These are phyloP conservation scores for Elsinoe necatrix DNA, from an alignment of 2,329 filamentous ascomycete species.

Conservation along the genomic window DNA sequence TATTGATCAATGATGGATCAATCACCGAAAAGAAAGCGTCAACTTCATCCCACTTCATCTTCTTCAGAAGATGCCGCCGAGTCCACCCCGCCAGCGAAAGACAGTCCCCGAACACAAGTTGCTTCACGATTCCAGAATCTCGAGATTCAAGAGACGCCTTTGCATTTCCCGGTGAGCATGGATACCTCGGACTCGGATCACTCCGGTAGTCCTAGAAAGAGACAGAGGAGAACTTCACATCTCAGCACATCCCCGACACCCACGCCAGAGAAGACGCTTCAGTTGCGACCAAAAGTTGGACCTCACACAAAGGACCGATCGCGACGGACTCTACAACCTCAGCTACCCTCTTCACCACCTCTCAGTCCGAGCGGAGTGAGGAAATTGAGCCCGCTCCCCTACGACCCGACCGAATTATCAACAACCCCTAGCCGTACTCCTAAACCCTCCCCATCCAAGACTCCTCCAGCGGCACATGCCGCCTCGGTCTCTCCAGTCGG, in stretches of 20 bases:
- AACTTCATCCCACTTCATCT: not conserved
- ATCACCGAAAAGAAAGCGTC: conserved; percentile 9
- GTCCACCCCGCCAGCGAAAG: conserved; percentile 3
- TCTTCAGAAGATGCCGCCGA: not conserved
- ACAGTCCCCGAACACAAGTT: conserved; percentile 10
- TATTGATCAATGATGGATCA: not conserved
- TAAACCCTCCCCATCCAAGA: conserved; percentile 2
- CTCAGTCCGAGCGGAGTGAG: not conserved
- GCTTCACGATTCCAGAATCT: not conserved
- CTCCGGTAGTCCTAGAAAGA: conserved; percentile 5
- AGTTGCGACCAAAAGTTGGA: not conserved
- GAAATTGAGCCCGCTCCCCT: not conserved
- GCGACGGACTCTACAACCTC: not conserved
- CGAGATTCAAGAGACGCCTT: conserved; percentile 13
- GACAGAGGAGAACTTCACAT: not conserved
- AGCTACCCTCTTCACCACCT: conserved; percentile 9
- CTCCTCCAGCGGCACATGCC: not conserved
- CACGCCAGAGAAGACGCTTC: conserved; percentile 6
- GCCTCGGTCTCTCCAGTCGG: not conserved
- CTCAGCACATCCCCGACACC: not conserved
- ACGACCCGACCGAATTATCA: not conserved
- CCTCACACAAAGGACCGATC: not conserved
- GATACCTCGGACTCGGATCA: conserved; percentile 1
- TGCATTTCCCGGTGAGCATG: not conserved
- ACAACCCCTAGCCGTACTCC: conserved; percentile 8